These are phyloP conservation scores for Oryza glumipatula DNA, from an alignment of 176 grass and related monocot species.

Conservation along the genomic window DNA sequence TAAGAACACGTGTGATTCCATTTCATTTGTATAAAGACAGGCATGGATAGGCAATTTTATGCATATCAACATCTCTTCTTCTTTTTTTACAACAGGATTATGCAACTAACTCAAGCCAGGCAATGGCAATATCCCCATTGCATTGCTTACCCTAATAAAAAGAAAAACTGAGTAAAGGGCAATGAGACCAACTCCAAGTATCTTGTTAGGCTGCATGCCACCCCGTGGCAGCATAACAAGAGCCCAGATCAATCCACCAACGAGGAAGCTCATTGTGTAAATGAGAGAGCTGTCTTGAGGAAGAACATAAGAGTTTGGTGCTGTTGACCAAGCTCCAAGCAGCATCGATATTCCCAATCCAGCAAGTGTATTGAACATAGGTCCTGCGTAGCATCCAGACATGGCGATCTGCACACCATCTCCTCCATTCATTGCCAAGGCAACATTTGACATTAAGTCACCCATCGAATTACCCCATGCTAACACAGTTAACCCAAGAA, in stretches of 20 bases:
- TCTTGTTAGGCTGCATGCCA: slow-evolving; percentile 86
- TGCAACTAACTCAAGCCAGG: slow-evolving; percentile 64
- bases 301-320: slow-evolving; percentile 65
- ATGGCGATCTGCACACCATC: slow-evolving; percentile 93
- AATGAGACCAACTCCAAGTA: slow-evolving; percentile 82
- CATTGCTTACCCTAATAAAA: slow-evolving; percentile 72
- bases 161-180: slow-evolving; percentile 84
- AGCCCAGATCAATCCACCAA: slow-evolving; percentile 82
- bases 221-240: slow-evolving; percentile 66
- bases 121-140: slow-evolving; percentile 70
- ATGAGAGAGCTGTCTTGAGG: slow-evolving; percentile 77
- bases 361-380: slow-evolving; percentile 99
- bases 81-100: slow-evolving; percentile 34
- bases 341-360: slow-evolving; percentile 92
- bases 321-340: slow-evolving; percentile 79
- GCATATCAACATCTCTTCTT: background rate
- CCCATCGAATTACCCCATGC: slow-evolving; percentile 99
- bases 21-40: slow-evolving; percentile 41
- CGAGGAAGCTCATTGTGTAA: slow-evolving; percentile 89
- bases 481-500: slow-evolving; percentile 91
- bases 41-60: slow-evolving; percentile 11
- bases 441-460: slow-evolving; percentile 95
- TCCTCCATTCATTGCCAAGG: slow-evolving; percentile 86
- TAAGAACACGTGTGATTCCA: background rate
- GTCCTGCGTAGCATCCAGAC: slow-evolving; percentile 97